Conservation (phyloP, 1,284 basidiomycete genomes). For the Afroboletus lepidellus region DNA sequence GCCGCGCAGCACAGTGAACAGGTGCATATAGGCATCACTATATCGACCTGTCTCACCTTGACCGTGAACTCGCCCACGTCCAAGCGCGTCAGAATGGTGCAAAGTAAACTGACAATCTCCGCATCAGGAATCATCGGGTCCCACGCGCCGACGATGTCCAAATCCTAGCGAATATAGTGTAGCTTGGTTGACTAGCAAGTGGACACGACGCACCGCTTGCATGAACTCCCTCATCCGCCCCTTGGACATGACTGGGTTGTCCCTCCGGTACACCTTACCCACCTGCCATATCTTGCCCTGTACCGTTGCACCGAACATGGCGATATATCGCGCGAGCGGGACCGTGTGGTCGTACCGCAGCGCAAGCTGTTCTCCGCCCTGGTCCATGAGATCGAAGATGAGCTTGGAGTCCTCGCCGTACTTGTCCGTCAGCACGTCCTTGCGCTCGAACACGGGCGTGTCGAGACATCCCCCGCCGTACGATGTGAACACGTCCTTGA, state of each 20-base stretch:
- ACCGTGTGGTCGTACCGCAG: conserved; percentile 98
- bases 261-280: conserved; percentile 95
- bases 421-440: conserved; percentile 93
- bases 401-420: conserved; percentile 98
- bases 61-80: conserved; percentile 93
- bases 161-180: no score
- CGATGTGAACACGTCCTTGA: conserved; percentile 86
- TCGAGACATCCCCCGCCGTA: conserved; percentile 94
- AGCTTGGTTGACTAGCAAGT: no score
- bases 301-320: conserved; percentile 84
- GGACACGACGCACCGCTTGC: conserved; percentile 68
- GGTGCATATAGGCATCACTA: background rate
- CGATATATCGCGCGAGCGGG: conserved; percentile 92
- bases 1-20: conserved; percentile 2
- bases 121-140: conserved; percentile 98
- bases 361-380: conserved; percentile 97
- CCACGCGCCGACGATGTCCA: conserved; percentile 93
- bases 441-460: conserved; percentile 97
- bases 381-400: conserved; percentile 97
- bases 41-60: conserved; percentile 60
- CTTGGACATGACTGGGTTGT: conserved; percentile 97
- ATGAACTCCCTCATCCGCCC: conserved; percentile 98
- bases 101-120: conserved; percentile 83
- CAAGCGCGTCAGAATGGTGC: conserved; percentile 79
- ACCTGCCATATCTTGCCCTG: conserved; percentile 93